These are phyloP conservation scores for Smittium culicis DNA, from an alignment of 371 early-diverging fungal genomes.

Conservation along the genomic window DNA sequence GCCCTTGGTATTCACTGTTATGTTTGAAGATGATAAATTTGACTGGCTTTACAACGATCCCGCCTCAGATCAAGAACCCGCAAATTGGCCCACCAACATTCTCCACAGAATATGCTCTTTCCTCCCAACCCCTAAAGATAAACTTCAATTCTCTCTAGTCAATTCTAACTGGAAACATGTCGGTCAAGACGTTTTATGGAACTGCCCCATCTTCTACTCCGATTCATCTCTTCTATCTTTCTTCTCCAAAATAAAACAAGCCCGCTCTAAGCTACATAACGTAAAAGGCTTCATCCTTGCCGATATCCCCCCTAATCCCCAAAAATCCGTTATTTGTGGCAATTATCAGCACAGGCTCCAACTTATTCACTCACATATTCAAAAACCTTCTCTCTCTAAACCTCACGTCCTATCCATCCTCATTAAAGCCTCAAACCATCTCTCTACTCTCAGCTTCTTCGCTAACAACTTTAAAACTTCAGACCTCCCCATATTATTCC, in stretches of 20 bases:
- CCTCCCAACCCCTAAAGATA: slow-evolving; percentile 3
- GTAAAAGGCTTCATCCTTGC: slow-evolving; percentile 1
- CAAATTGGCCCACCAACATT: slow-evolving; percentile 8
- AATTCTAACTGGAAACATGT: slow-evolving; percentile 7
- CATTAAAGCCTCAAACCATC: neutral
- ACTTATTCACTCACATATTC: neutral
- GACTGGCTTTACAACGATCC: neutral
- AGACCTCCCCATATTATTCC: neutral
- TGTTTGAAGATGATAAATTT: neutral
- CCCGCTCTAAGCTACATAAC: neutral
- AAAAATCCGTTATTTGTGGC: neutral
- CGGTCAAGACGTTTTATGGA: slow-evolving; percentile 6
- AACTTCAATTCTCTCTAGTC: slow-evolving; percentile 10
- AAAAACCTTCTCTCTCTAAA: neutral
- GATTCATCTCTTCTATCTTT: neutral
- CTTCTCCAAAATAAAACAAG: neutral
- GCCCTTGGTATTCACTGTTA: too few species aligned
- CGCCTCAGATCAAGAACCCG: neutral
- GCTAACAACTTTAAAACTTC: neutral
- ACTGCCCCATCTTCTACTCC: neutral
- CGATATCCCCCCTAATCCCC: neutral
- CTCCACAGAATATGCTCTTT: slow-evolving; percentile 2
- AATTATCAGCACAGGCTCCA: neutral
- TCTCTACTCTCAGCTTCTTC: neutral
- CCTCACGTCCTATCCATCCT: slow-evolving; percentile 3